Evolutionary conservation across 768 basidiomycete genomes (phyloP).

Genomic region (Gelatoporia subvermispora): DNA sequence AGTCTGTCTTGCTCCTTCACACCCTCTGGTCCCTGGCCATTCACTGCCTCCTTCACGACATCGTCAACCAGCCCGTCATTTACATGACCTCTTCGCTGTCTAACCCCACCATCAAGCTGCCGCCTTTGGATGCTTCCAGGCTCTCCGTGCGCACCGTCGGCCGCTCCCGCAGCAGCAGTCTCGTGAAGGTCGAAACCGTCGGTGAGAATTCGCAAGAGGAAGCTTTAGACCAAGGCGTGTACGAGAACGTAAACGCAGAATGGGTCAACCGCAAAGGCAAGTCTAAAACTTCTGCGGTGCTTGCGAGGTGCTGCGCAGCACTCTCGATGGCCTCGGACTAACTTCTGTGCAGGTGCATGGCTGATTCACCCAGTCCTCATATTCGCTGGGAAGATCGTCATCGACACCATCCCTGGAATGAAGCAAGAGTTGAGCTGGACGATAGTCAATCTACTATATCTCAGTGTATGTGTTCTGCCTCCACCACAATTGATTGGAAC

Average conservation of each 20-base stretch:
- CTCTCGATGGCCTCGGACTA: neutral
- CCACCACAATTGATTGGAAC: neutral
- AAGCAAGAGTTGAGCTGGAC: constrained; percentile 95
- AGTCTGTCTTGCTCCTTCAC: neutral
- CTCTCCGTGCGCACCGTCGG: constrained; percentile 14
- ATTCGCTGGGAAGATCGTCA: constrained; percentile 80
- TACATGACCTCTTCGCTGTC: constrained; percentile 7
- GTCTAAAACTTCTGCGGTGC: constrained; percentile 8
- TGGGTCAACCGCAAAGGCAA: constrained; percentile 93
- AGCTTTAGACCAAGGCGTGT: constrained; percentile 72
- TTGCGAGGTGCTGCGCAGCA: neutral
- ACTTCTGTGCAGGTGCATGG: constrained; percentile 75
- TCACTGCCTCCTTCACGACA: neutral
- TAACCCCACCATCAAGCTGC: constrained; percentile 9
- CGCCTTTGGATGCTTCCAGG: neutral
- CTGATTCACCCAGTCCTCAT: constrained; percentile 95
- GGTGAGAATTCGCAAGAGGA: constrained; percentile 70
- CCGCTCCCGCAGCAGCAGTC: constrained; percentile 47
- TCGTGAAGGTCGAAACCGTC: constrained; percentile 84
- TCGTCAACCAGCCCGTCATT: neutral
- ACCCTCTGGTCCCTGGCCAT: neutral
- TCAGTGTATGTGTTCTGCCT: constrained; percentile 56
- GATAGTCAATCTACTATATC: constrained; percentile 84
- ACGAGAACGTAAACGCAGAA: constrained; percentile 81
- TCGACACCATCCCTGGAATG: constrained; percentile 94